Percentiles rank a stretch among this genome's conserved stretches.
These are phyloP conservation scores for Elsinoe fawcettii DNA, from an alignment of 2,329 filamentous ascomycete genomes.

Conservation along the genomic window DNA sequence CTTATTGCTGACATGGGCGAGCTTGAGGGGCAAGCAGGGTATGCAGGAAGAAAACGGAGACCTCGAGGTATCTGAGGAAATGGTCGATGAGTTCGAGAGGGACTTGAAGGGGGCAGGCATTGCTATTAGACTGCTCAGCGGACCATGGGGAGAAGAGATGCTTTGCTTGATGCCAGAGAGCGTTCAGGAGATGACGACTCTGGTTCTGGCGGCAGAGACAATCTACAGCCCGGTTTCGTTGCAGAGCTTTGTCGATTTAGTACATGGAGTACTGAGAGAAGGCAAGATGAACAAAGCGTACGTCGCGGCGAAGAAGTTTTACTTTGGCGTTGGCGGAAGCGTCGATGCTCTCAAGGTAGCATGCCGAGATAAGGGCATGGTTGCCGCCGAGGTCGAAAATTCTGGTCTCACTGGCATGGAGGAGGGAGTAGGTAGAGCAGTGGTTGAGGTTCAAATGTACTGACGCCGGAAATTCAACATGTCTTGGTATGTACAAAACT, in stretches of 20 bases:
- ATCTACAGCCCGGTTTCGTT: slow-evolving; percentile 73
- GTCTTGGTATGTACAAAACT: background rate
- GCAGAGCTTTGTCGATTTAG: slow-evolving; percentile 58
- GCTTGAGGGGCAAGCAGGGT: slow-evolving; percentile 18
- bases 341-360: slow-evolving; percentile 61
- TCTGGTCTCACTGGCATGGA: slow-evolving; percentile 36
- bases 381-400: slow-evolving; percentile 43
- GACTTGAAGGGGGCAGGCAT: slow-evolving; percentile 47
- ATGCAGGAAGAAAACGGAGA: slow-evolving; percentile 36
- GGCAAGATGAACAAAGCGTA: slow-evolving; percentile 53
- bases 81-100: slow-evolving; percentile 52
- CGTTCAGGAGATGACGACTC: slow-evolving; percentile 34
- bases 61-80: slow-evolving; percentile 53
- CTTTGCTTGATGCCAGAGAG: slow-evolving; percentile 47
- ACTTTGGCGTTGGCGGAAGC: slow-evolving; percentile 78
- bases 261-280: slow-evolving; percentile 50
- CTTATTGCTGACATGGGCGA: slow-evolving; percentile 59
- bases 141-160: slow-evolving; percentile 61
- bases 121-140: slow-evolving; percentile 60
- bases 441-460: slow-evolving; percentile 37
- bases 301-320: slow-evolving; percentile 69
- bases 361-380: slow-evolving; percentile 35
- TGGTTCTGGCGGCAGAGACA: slow-evolving; percentile 69
- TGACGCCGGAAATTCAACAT: background rate
- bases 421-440: slow-evolving; percentile 38